phyloP scores from a whole-genome alignment of 352 stramenopile species.

The Pseudoperonospora humuli region DNA sequence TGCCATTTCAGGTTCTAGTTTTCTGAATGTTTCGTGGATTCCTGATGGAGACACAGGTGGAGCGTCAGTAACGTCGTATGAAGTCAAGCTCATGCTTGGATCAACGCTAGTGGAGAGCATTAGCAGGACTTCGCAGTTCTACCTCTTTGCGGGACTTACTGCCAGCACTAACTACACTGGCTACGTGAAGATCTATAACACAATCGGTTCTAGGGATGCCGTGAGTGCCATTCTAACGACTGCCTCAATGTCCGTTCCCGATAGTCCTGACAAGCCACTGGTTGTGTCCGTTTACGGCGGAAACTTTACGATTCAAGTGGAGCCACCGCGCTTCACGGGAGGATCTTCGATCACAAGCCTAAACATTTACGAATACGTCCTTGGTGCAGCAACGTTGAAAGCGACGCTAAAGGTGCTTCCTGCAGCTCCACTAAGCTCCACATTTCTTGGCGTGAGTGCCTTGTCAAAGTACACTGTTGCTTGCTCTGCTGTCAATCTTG shows the following conservation, averaged over 20 bases:
- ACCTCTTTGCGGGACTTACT: conserved; percentile 31
- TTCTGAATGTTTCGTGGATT: conserved; percentile 30
- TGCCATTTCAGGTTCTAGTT: conserved; percentile 23
- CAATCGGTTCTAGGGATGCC: conserved; percentile 22
- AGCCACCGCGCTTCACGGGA: conserved; percentile 31
- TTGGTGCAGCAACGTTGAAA: conserved; percentile 13
- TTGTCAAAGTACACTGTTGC: conserved; percentile 33
- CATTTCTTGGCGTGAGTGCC: conserved; percentile 21
- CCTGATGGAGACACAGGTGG: conserved; percentile 40
- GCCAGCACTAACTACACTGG: conserved; percentile 29
- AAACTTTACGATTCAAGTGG: conserved; percentile 49
- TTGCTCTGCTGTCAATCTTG: conserved; percentile 30
- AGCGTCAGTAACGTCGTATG: conserved; percentile 26
- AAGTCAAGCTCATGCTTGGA: conserved; percentile 24
- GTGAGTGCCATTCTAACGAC: conserved; percentile 23
- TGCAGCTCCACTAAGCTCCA: conserved; percentile 9
- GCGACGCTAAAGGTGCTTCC: conserved; percentile 14
- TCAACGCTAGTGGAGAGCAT: conserved; percentile 6
- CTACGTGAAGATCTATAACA: conserved; percentile 26
- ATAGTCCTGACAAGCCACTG: conserved; percentile 18
- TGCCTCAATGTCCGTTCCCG: conserved; percentile 9
- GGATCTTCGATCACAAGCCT: conserved; percentile 28
- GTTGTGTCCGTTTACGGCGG: conserved; percentile 39
- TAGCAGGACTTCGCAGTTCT: conserved; percentile 12
- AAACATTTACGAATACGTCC: conserved; percentile 34